Evolutionary conservation across 2,329 filamentous ascomycete genomes (phyloP).

Genomic region (Hypoxylon sp.): DNA sequence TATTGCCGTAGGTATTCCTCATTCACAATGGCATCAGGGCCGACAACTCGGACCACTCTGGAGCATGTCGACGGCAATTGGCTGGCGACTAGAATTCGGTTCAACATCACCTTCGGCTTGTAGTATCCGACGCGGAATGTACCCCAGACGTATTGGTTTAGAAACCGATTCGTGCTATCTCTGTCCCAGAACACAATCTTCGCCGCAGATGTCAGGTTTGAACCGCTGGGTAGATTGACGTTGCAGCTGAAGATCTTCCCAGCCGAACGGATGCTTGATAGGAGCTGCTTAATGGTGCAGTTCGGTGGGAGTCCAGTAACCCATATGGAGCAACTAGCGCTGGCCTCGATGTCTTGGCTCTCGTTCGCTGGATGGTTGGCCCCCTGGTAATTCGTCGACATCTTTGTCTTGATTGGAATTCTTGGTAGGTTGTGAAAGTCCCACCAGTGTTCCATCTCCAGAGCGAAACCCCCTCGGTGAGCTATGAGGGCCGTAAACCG

Average conservation of each 20-base stretch:
- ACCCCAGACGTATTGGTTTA: background rate
- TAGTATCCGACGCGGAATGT: background rate
- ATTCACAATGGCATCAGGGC: background rate
- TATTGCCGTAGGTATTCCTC: background rate
- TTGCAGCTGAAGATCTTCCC: conserved; percentile 13
- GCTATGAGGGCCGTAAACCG: background rate
- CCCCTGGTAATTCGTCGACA: background rate
- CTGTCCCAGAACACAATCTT: conserved; percentile 18
- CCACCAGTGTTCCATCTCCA: background rate
- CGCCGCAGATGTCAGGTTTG: conserved; percentile 1
- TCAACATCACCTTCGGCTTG: background rate
- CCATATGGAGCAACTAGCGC: background rate
- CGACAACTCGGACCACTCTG: conserved; percentile 7
- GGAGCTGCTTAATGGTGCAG: background rate
- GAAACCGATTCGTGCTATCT: background rate
- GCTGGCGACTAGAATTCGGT: background rate
- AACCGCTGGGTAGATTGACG: background rate
- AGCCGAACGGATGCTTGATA: background rate
- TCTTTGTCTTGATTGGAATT: background rate
- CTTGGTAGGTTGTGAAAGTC: background rate
- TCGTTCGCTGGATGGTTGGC: background rate
- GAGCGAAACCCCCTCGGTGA: background rate
- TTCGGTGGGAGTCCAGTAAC: background rate
- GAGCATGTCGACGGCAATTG: background rate
- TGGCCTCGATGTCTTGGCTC: background rate